Evolutionary conservation across 176 grass and related monocot species (phyloP), one percentile per base, ranked within the genome.

Genomic region (Tillandsia leiboldiana): DNA sequence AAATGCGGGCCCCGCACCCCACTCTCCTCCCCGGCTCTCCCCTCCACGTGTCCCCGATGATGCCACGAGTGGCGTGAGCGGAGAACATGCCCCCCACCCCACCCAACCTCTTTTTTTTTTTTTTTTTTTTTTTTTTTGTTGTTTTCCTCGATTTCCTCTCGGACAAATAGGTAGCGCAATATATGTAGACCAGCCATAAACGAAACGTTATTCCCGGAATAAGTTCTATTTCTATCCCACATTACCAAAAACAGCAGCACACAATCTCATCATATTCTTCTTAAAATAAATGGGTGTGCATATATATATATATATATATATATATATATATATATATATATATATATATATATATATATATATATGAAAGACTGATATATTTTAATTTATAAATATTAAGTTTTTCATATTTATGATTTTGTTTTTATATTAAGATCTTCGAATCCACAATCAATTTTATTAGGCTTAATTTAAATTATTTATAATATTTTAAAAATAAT

Each of bases 61-160:
- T 72, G 47, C 64, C 67, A 52, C 50, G 14, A 63, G 68, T 54
- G 76, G 76, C 68, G 68, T 79, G 54, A 72, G 57, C 27, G 0
- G 67, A 51, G 57, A 65, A 70, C 67, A 51, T 72, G 76, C 54
- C 12, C n/a, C 68, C 68, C 76, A 79, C 68, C n/a, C n/a, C n/a
- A n/a, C n/a, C n/a, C n/a, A n/a, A n/a, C n/a, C n/a, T n/a, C 50
- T 15, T 15, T 15, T 54, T 13, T n/a, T 56, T 54, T 15, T 15
- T 54, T 54, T 2, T 54, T 54, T 0, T 13, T 15, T 15, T 54
- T 3, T 33, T 2, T 53, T 11, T 53, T 54, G 15, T 54, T 54
- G 52, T 54, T 54, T 12, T 0, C 12, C 8, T 54, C 3, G 3
- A 56, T 56, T 56, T 56, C 1, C 0, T 54, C 12, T 12, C 1